phyloP scores from a whole-genome alignment of 2,329 filamentous ascomycete genomes.

The Xylariomycetidae sp. region DNA sequence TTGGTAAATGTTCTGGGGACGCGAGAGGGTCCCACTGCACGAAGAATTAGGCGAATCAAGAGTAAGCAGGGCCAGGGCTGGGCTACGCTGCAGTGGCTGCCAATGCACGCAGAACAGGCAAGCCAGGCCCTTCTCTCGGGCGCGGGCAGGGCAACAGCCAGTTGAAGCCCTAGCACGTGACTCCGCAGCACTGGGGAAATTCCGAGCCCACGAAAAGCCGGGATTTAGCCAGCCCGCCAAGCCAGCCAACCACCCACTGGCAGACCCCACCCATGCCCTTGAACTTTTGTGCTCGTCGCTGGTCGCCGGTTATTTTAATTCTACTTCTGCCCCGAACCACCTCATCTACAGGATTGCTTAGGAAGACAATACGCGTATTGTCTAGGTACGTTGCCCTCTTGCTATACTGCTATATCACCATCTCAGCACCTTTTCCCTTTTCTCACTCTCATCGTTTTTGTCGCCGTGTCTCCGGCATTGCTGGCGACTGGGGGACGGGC shows the following conservation, averaged over 20 bases:
- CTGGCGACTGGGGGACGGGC: no score
- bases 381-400: slow-evolving; percentile 48
- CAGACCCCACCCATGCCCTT: slow-evolving; percentile 7
- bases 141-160: slow-evolving; percentile 16
- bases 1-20: slow-evolving; percentile 11
- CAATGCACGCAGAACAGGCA: no score
- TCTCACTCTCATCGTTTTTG: neutral
- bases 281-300: no score
- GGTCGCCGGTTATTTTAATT: no score
- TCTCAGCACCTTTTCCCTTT: neutral
- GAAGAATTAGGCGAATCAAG: slow-evolving; percentile 6
- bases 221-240: slow-evolving; percentile 14
- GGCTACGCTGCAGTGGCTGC: neutral
- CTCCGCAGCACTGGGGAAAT: slow-evolving; percentile 5
- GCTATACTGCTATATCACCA: neutral
- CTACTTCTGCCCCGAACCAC: slow-evolving; percentile 28
- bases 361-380: slow-evolving; percentile 55
- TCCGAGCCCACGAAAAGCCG: slow-evolving; percentile 1
- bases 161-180: slow-evolving; percentile 24
- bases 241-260: neutral
- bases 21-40: slow-evolving; percentile 8
- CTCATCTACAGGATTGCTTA: slow-evolving; percentile 56
- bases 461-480: no score
- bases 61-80: slow-evolving; percentile 1
- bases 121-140: no score